Conservation (phyloP, 495 filamentous ascomycete genomes). For the Hyaloscypha bicolor region DNA sequence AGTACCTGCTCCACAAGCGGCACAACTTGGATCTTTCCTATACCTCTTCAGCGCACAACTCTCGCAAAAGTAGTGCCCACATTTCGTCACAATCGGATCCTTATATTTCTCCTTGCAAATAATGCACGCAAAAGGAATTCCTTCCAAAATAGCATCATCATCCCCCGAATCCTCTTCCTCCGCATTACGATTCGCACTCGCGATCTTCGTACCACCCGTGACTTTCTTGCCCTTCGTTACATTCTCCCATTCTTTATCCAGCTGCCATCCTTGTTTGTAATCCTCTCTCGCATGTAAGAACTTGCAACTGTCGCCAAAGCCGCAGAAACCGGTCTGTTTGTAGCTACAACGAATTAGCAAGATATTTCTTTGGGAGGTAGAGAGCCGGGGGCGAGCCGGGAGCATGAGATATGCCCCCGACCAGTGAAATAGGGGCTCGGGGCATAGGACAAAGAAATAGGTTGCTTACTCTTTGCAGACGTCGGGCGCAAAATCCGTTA, state of each 20-base stretch:
- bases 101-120: slow-evolving; percentile 85
- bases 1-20: slow-evolving; percentile 81
- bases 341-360: slow-evolving; percentile 1
- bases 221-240: slow-evolving; percentile 76
- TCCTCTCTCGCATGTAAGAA: slow-evolving; percentile 86
- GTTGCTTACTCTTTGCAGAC: slow-evolving; percentile 84
- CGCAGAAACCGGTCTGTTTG: slow-evolving; percentile 84
- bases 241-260: slow-evolving; percentile 92
- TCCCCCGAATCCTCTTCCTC: slow-evolving; percentile 62
- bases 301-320: slow-evolving; percentile 82
- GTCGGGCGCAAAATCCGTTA: slow-evolving; percentile 90
- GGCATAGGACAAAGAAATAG: too few relatives aligned
- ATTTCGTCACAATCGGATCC: slow-evolving; percentile 83
- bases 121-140: slow-evolving; percentile 94
- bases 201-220: slow-evolving; percentile 56
- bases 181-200: slow-evolving; percentile 55
- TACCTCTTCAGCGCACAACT: slow-evolving; percentile 84
- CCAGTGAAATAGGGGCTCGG: too few relatives aligned
- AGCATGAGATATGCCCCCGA: too few relatives aligned
- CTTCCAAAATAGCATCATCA: slow-evolving; percentile 76
- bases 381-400: too few relatives aligned
- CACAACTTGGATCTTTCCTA: slow-evolving; percentile 75
- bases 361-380: too few relatives aligned
- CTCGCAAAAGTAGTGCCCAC: slow-evolving; percentile 96
- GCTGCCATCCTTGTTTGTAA: slow-evolving; percentile 92